These are phyloP conservation scores for Leishmania martiniquensis DNA, from an alignment of 208 protist species.

Conservation along the genomic window DNA sequence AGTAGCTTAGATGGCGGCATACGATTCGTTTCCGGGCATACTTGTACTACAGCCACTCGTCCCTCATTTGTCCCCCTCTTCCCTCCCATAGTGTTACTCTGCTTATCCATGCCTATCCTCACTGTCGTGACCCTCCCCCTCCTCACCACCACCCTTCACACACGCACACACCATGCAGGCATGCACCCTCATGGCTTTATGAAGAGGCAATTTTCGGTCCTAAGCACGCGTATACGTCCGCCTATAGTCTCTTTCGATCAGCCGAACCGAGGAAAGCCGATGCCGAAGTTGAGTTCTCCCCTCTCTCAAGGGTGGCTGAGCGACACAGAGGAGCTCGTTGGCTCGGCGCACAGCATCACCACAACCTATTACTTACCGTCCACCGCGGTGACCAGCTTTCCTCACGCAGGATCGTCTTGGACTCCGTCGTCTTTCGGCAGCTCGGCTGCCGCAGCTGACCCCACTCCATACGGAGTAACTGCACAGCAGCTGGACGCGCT, in stretches of 20 bases:
- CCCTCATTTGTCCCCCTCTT: background rate
- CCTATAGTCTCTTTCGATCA: background rate
- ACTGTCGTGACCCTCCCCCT: background rate
- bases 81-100: too few relatives aligned
- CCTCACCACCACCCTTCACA: background rate
- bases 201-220: background rate
- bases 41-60: background rate
- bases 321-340: slow-evolving; percentile 12
- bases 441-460: background rate
- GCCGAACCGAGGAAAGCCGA: background rate
- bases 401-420: background rate
- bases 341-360: background rate
- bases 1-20: too few relatives aligned
- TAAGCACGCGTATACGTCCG: background rate
- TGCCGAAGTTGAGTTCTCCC: background rate
- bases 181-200: background rate
- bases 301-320: slow-evolving; percentile 7
- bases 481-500: slow-evolving; percentile 51
- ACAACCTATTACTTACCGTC: background rate
- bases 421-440: background rate
- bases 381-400: background rate
- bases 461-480: slow-evolving; percentile 25
- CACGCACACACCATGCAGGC: background rate
- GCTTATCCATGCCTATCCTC: background rate
- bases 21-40: too few relatives aligned